phyloP scores from a whole-genome alignment of 2,329 filamentous ascomycete genomes.

The Aspergillus tanneri region DNA sequence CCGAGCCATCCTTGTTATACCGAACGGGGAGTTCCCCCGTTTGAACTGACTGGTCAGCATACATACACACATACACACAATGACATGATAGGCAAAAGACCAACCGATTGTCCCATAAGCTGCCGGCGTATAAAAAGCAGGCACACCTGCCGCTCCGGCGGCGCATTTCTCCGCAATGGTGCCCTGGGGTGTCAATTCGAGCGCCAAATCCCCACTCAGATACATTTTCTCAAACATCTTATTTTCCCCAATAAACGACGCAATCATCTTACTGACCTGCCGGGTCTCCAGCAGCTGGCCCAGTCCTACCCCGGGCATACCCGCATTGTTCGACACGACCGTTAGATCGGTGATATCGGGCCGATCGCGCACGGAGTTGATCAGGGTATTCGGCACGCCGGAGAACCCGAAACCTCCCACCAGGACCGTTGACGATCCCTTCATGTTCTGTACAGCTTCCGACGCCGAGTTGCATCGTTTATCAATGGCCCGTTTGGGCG shows the following conservation, averaged over 20 bases:
- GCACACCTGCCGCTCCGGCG: constrained; percentile 80
- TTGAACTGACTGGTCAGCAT: constrained; percentile 42
- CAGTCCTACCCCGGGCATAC: constrained; percentile 67
- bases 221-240: constrained; percentile 89
- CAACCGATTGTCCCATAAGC: constrained; percentile 69
- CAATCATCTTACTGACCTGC: constrained; percentile 72
- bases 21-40: constrained; percentile 63
- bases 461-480: constrained; percentile 70
- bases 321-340: constrained; percentile 80
- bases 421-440: constrained; percentile 67
- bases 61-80: constrained; percentile 39
- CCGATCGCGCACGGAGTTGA: constrained; percentile 63
- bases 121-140: constrained; percentile 81
- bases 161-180: constrained; percentile 84
- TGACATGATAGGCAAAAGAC: constrained; percentile 28
- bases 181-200: constrained; percentile 87
- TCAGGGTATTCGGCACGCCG: constrained; percentile 51
- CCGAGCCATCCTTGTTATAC: constrained; percentile 75
- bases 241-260: constrained; percentile 76
- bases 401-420: constrained; percentile 79
- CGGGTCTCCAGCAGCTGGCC: constrained; percentile 69
- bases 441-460: constrained; percentile 69
- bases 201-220: constrained; percentile 75
- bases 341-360: constrained; percentile 63
- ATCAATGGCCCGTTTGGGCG: constrained; percentile 66